A percentile compares a stretch with the other conserved stretches of the same genome.
These are phyloP conservation scores for Fusarium burgessii DNA, from an alignment of 2,329 filamentous ascomycete species.

Conservation along the genomic window DNA sequence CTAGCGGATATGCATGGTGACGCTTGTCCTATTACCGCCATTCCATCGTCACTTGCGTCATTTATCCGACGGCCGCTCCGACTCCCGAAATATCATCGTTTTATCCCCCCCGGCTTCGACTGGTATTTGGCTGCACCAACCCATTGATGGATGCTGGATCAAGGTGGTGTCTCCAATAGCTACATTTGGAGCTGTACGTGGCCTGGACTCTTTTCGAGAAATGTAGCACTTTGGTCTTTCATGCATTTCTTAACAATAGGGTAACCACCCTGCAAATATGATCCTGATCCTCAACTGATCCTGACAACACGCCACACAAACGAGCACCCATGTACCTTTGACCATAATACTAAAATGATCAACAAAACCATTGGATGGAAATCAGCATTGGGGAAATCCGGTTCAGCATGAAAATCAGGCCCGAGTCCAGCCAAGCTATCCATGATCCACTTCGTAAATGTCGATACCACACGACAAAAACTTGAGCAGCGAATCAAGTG, in stretches of 20 bases:
- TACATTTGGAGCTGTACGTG: too few relatives aligned
- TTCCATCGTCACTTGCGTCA: slow-evolving; percentile 35
- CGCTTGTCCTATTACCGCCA: not conserved
- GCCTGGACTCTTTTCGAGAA: too few relatives aligned
- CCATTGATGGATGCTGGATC: not conserved
- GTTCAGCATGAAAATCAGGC: not conserved
- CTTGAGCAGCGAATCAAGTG: not conserved
- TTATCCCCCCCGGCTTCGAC: not conserved
- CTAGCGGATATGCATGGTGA: slow-evolving; percentile 4
- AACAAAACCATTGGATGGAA: too few relatives aligned
- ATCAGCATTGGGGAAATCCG: not conserved
- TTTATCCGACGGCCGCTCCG: slow-evolving; percentile 44
- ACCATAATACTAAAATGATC: too few relatives aligned
- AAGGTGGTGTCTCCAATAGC: not conserved
- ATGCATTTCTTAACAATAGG: not conserved
- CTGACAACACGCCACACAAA: too few relatives aligned
- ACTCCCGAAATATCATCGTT: slow-evolving; percentile 46
- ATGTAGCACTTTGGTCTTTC: too few relatives aligned
- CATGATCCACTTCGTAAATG: not conserved
- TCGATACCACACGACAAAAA: not conserved
- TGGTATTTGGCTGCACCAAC: not conserved
- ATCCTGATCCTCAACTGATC: not conserved
- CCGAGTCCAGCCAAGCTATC: not conserved
- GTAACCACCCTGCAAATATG: not conserved
- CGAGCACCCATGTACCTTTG: too few relatives aligned